Percentiles rank a stretch among this genome's conserved stretches.
phyloP scores from a whole-genome alignment of 805 yeast genomes.

The Metschnikowia lachancei region DNA sequence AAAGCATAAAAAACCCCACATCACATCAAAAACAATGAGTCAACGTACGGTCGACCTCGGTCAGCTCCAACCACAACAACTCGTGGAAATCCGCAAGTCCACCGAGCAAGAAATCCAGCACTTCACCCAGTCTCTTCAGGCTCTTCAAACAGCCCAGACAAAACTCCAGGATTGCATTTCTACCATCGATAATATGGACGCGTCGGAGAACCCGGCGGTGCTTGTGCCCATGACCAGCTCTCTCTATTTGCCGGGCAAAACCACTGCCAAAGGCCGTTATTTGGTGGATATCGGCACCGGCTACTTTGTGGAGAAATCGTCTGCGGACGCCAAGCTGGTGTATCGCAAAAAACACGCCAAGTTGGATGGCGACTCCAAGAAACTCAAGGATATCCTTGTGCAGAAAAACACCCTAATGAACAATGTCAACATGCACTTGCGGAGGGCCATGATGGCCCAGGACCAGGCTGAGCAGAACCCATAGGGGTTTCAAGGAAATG shows the following conservation, averaged over 20 bases:
- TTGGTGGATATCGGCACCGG: constrained; percentile 97
- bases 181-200: constrained; percentile 59
- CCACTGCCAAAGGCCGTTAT: constrained; percentile 62
- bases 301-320: constrained; percentile 79
- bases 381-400: constrained; percentile 69
- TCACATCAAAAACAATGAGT: constrained; percentile 11
- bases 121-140: constrained; percentile 77
- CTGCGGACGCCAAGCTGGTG: constrained; percentile 63
- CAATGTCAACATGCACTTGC: constrained; percentile 56
- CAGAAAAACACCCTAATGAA: constrained; percentile 68
- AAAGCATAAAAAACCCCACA: neutral
- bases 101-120: constrained; percentile 85
- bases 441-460: constrained; percentile 50
- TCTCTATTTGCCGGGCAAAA: constrained; percentile 82
- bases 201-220: constrained; percentile 43
- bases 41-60: constrained; percentile 53
- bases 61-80: constrained; percentile 76
- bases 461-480: constrained; percentile 24
- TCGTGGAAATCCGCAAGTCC: constrained; percentile 76
- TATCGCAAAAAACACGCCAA: constrained; percentile 73
- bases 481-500: neutral
- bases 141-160: constrained; percentile 75
- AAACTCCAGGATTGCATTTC: constrained; percentile 79
- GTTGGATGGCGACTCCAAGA: constrained; percentile 66
- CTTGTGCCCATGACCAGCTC: constrained; percentile 88